Evolutionary conservation across 768 basidiomycete species (phyloP), one percentile per base, ranked within the genome.

Genomic region (Lactifluus pinguis): DNA sequence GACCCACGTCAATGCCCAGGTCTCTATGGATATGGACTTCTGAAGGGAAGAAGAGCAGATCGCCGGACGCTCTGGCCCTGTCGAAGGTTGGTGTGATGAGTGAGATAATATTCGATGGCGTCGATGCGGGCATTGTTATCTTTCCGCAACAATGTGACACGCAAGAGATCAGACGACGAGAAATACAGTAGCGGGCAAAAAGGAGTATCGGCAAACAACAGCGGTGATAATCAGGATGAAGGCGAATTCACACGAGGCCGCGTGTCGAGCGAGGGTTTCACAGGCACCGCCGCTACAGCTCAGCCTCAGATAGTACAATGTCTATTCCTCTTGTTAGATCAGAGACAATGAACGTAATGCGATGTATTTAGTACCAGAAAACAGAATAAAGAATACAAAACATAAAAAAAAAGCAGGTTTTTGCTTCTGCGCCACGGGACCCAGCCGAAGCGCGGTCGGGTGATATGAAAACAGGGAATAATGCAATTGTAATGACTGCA

Each of bases 31-130:
- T 79, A 63, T 79, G 76, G 39, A 84, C 72, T 17, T 80, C 81
- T 1, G 91, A 92, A n/a, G 85, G 83, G 67, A 89, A 95, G 76
- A 88, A 87, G 21, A 86, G 73, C 30, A 92, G 73, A 69, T 91
- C 86, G 1, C 86, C 87, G 13, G 82, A 77, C 38, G 77, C 75
- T 19, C 75, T 73, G 10, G 87, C 89, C 25, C 72, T 74, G n/a
- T 82, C 77, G 69, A 83, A 88, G 55, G 73, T 72, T n/a, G 72
- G 71, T 6, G 81, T 77, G 25, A 92, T 58, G 38, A 76, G 76
- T 1, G 77, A 67, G 59, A 92, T 73, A 65, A 90, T 81, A 17
- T 49, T 49, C n/a, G 52, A 41, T 17, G 55, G 53, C 17, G 56
- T 58, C 25, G 55, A 53, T 29, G 25, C 19, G 25, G 57, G 41